These are phyloP conservation scores for Venturiaceae sp. DNA, from an alignment of 2,329 filamentous ascomycete species.

Conservation along the genomic window DNA sequence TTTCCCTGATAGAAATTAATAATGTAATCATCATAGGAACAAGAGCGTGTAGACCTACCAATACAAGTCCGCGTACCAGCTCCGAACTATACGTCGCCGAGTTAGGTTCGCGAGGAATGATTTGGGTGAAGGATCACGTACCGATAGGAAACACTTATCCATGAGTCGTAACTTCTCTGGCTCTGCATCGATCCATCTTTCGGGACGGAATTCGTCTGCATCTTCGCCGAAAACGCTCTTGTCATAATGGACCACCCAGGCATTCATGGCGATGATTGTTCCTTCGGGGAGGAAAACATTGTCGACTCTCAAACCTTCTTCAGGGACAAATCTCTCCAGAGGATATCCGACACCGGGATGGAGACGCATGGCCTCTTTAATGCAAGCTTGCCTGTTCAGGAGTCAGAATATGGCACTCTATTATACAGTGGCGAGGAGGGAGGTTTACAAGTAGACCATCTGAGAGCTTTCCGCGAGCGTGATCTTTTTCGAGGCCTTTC, in stretches of 20 bases:
- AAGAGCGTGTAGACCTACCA: too few relatives aligned
- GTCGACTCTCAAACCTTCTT: conserved; percentile 32
- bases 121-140: too few relatives aligned
- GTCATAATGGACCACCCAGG: conserved; percentile 33
- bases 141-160: too few relatives aligned
- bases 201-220: conserved; percentile 30
- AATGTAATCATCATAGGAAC: too few relatives aligned
- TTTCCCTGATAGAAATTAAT: too few relatives aligned
- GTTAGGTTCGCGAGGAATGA: too few relatives aligned
- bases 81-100: too few relatives aligned
- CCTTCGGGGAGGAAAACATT: conserved; percentile 31
- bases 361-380: too few relatives aligned
- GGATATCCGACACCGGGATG: conserved; percentile 40
- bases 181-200: conserved; percentile 36
- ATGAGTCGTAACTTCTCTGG: conserved; percentile 19
- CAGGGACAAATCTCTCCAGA: conserved; percentile 38
- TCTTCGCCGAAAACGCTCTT: conserved; percentile 27
- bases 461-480: conserved; percentile 30
- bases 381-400: too few relatives aligned
- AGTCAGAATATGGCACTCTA: too few relatives aligned
- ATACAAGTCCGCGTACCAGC: too few relatives aligned
- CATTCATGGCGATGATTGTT: conserved; percentile 33
- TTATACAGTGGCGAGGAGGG: conserved; percentile 38
- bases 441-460: conserved; percentile 44
- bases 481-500: conserved; percentile 15